Base-by-base conservation (phyloP, 2,329 filamentous ascomycete genomes). In the Xylaria sp. region DNA sequence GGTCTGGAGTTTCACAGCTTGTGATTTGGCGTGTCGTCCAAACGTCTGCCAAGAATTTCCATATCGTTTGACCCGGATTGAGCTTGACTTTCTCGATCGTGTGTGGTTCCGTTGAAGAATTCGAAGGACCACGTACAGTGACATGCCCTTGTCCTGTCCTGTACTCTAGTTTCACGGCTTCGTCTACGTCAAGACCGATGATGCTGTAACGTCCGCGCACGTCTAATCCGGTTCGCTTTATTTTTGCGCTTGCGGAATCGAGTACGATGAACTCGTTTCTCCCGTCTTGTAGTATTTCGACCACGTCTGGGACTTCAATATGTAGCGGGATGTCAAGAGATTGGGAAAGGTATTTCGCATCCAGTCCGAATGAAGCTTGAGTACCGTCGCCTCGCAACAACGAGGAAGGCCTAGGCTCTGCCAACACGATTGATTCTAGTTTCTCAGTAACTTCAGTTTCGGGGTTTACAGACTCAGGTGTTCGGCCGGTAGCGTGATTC, bases 181-280 rank as follows among this genome's bases (percentile, higher is more conserved):
- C 78, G 17, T 84, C 82, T 1, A 90, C 84, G 10, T 89, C 84
- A 0, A 93, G 79, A 0, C 89, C 92, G 59, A 96, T 85, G 70
- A 96, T 92, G 75, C 90, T 94, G 75, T 88, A 92, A 53, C 88
- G 82, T 1, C 91, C 91, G 54, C 82, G 79, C 1, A 86, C 83
- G 65, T 84, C 82, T 1, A 79, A n/a, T 70, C 79, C 51, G 27
- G 74, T 42, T 81, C 81, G 65, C 80, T 75, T 15, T 77, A 80
- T 50, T 78, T 84, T 76, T 7, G 83, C 85, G 71, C 86, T 90
- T 1, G 87, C 85, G 13, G 86, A 89, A 72, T 89, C 89, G 20
- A 89, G 79, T 57, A 91, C 76, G 69, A 90, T 83, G 69, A 84
- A 79, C 55, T 89, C 83, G 42, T 69, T 78, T 44, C 69, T 76